These are phyloP conservation scores for Aspergillus bertholletiae DNA, from an alignment of 495 filamentous ascomycete genomes.

Conservation along the genomic window DNA sequence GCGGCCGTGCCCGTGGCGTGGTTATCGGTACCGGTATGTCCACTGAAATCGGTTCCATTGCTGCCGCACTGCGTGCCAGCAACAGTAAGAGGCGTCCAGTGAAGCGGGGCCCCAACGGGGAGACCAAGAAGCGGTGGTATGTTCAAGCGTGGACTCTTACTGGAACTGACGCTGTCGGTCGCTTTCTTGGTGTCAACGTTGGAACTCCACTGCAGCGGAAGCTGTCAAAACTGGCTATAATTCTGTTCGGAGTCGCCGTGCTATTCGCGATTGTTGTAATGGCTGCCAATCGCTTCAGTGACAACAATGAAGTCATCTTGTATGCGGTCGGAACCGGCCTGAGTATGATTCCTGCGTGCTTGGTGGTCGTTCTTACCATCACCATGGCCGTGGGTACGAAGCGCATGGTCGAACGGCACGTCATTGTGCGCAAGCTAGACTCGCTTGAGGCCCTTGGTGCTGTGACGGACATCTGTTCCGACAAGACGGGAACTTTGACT, in stretches of 20 bases:
- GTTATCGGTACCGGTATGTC: constrained; percentile 69
- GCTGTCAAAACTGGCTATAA: constrained; percentile 64
- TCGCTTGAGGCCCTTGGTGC: constrained; percentile 66
- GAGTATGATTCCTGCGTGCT: constrained; percentile 69
- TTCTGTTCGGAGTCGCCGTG: constrained; percentile 64
- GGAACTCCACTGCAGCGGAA: constrained; percentile 69
- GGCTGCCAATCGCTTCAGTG: constrained; percentile 55
- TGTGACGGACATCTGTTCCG: constrained; percentile 70
- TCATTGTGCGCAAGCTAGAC: constrained; percentile 64
- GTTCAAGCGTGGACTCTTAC: constrained; percentile 67
- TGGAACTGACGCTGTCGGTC: constrained; percentile 59
- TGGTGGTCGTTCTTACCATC: constrained; percentile 74
- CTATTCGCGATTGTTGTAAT: constrained; percentile 68
- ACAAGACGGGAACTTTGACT: constrained; percentile 70
- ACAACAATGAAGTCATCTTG: constrained; percentile 61
- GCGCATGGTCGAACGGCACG: constrained; percentile 66
- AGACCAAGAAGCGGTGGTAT: constrained; percentile 62
- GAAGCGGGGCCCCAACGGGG: constrained; percentile 54
- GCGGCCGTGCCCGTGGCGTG: constrained; percentile 65
- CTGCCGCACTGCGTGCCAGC: constrained; percentile 53
- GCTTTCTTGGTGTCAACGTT: constrained; percentile 67
- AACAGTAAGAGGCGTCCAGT: constrained; percentile 45
- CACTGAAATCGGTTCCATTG: constrained; percentile 71
- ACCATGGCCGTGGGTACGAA: constrained; percentile 72
- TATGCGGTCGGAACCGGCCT: constrained; percentile 71